A percentile compares a stretch with the other conserved stretches of the same genome.
Evolutionary conservation across 208 protist genomes (phyloP).

Genomic region (Giardia muris): DNA sequence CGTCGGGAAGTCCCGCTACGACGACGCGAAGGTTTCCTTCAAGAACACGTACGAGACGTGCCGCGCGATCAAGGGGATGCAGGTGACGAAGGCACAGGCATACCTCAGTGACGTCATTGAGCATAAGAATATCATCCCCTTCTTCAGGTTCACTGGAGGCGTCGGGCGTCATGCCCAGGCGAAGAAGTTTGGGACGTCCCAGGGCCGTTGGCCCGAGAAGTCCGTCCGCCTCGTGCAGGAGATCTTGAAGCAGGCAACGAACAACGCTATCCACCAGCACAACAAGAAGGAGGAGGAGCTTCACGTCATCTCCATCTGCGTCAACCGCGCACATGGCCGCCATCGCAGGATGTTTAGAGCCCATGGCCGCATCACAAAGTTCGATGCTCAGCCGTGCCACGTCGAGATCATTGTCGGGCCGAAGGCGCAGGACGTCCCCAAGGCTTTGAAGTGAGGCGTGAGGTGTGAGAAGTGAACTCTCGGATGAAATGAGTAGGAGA

Average conservation of each 20-base stretch:
- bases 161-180: neutral
- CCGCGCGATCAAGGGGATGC: constrained; percentile 5
- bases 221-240: neutral
- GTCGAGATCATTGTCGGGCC: neutral
- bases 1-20: neutral
- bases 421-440: neutral
- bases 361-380: constrained; percentile 11
- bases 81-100: neutral
- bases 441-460: neutral
- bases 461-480: neutral
- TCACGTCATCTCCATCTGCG: neutral
- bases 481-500: no score
- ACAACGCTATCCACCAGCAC: neutral
- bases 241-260: neutral
- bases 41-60: neutral
- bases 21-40: neutral
- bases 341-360: constrained; percentile 7
- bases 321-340: neutral
- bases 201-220: constrained; percentile 15
- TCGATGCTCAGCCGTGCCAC: constrained; percentile 5
- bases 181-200: neutral
- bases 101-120: constrained; percentile 11
- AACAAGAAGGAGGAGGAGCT: neutral
- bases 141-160: constrained; percentile 22
- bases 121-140: constrained; percentile 2